phyloP scores from a whole-genome alignment of 2,329 filamentous ascomycete species.

The Aspergillus ochraceus region DNA sequence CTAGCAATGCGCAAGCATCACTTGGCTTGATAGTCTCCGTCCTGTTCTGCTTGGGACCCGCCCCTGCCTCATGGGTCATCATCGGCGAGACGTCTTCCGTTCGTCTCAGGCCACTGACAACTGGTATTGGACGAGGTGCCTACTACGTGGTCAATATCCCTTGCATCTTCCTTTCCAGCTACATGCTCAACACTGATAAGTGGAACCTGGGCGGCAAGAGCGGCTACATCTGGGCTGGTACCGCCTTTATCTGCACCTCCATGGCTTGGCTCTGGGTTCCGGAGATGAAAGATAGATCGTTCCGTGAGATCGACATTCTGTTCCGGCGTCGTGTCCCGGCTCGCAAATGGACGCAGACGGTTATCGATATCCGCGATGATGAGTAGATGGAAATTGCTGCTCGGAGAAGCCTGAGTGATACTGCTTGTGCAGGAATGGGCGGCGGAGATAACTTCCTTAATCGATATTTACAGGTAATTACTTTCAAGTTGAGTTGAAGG shows the following conservation, averaged over 20 bases:
- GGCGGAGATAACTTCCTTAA: no score
- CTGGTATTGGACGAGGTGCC: conserved; percentile 61
- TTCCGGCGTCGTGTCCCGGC: conserved; percentile 57
- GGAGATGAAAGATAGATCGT: conserved; percentile 60
- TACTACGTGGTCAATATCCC: conserved; percentile 68
- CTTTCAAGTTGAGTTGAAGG: no score
- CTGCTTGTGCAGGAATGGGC: no score
- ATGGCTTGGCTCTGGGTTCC: conserved; percentile 52
- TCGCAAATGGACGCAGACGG: conserved; percentile 37
- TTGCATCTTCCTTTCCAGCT: conserved; percentile 63
- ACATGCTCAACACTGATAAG: conserved; percentile 58
- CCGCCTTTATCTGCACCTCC: conserved; percentile 56
- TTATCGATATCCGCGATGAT: conserved; percentile 60
- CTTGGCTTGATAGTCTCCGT: conserved; percentile 67
- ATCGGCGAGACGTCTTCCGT: conserved; percentile 67
- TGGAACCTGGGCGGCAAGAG: conserved; percentile 54
- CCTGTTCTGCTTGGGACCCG: conserved; percentile 62
- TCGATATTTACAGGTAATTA: no score
- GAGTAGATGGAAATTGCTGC: conserved; percentile 48
- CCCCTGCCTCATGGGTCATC: conserved; percentile 65
- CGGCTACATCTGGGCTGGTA: conserved; percentile 61
- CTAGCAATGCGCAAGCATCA: conserved; percentile 59
- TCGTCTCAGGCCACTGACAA: conserved; percentile 65
- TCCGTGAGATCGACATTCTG: conserved; percentile 63
- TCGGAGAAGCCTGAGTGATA: background rate